Base-by-base conservation (phyloP, 371 early-diverging fungal species). In the Apophysomyces trapeziformis region DNA sequence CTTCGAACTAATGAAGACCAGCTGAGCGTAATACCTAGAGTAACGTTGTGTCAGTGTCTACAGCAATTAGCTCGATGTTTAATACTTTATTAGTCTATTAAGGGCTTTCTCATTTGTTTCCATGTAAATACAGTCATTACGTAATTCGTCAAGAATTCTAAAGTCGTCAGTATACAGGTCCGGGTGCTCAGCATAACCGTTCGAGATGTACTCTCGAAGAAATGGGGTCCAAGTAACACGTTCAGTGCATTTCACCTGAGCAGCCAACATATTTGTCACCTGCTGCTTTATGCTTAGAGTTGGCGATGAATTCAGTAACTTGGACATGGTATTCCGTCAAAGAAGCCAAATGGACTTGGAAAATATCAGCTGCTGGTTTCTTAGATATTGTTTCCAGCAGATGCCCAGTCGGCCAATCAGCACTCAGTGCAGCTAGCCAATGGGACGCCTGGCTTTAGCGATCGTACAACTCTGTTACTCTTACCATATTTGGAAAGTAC, bases 131-230 rank as follows among this genome's bases (percentile, higher is more conserved):
- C 91, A 88, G 60, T 90, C 90, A 46, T 87, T 89, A 18, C 96
- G 77, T 45, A 94, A 78, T 58, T 87, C 89, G 57, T 96, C 93
- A 5, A 95, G 80, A 26, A 90, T 77, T 36, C 91, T 84, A 73
- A 96, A 89, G 77, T 96, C 95, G 74, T 93, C 93, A n/a, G 88
- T 84, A 65, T 94, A 95, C 1, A 83, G 74, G 68, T 94, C 93
- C 3, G 95, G 94, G 64, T 93, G 93, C 67, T 95, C 95, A 5
- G 88, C 91, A 70, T 92, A 93, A 0, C 89, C 84, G 36, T 86
- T 86, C 0, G 86, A 85, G 63, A 93, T 92, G 70, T 91, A 90
- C 38, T 89, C 86, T 46, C 89, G 74, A 21, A 93, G 77, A 58
- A 75, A 75, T 39, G 84, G 85, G 38, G 87, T 86, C 76, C 86